Evolutionary conservation across 345 rosid species (phyloP).

Genomic region (Camelina laxa): DNA sequence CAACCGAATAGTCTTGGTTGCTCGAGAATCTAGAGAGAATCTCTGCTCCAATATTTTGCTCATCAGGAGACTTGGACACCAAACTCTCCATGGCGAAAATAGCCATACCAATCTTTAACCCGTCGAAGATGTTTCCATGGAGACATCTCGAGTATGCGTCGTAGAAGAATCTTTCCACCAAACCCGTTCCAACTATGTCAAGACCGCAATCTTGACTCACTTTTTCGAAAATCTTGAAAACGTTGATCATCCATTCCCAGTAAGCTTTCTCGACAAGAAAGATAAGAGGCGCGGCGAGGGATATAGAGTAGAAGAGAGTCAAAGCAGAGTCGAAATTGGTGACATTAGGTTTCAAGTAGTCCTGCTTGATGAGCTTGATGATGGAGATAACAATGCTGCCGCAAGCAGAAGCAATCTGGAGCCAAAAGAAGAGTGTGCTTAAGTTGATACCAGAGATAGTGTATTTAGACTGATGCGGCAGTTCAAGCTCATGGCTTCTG

Average conservation of each 20-base stretch:
- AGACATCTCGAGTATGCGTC: conserved; percentile 87
- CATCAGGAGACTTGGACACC: conserved; percentile 72
- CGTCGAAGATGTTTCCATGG: conserved; percentile 83
- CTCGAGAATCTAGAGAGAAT: conserved; percentile 52
- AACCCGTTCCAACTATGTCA: conserved; percentile 58
- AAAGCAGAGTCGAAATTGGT: conserved; percentile 72
- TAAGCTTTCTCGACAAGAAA: conserved; percentile 83
- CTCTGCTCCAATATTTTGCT: conserved; percentile 74
- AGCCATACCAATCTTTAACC: conserved; percentile 85
- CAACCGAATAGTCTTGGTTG: conserved; percentile 63
- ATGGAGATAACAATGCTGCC: conserved; percentile 71
- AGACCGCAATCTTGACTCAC: conserved; percentile 70
- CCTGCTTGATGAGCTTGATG: conserved; percentile 63
- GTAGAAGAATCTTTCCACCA: conserved; percentile 79
- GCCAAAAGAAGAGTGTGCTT: conserved; percentile 78
- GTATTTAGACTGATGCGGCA: conserved; percentile 89
- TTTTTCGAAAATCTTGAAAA: conserved; percentile 65
- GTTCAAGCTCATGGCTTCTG: conserved; percentile 89
- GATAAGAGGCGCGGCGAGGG: conserved; percentile 78
- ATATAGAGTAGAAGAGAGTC: conserved; percentile 75
- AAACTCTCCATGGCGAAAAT: conserved; percentile 72
- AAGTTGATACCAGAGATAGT: conserved; percentile 70
- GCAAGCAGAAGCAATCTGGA: conserved; percentile 81
- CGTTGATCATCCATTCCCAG: conserved; percentile 71
- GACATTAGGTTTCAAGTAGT: conserved; percentile 60